A percentile compares a stretch with the other conserved stretches of the same genome.
Evolutionary conservation across 1,139 yeast species (phyloP).

Genomic region (Wickerhamiella pararugosa): DNA sequence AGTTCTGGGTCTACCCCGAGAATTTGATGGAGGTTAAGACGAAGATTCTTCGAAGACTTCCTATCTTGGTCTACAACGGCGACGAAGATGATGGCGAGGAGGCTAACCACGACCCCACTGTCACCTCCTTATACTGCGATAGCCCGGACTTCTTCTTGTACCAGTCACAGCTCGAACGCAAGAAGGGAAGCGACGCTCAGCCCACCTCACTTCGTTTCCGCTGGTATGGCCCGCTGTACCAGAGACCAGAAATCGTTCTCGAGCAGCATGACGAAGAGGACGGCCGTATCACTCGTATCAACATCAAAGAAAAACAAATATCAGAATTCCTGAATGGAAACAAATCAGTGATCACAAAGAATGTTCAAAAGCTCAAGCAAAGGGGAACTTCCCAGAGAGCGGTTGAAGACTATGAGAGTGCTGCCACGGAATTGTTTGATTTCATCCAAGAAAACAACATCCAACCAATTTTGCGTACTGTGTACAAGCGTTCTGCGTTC

Average conservation of each 20-base stretch:
- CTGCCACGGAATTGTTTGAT: constrained; percentile 43
- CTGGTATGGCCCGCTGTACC: constrained; percentile 76
- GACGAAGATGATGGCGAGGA: constrained; percentile 27
- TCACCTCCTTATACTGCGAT: constrained; percentile 81
- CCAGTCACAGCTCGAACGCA: constrained; percentile 56
- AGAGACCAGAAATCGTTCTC: constrained; percentile 60
- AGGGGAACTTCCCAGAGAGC: constrained; percentile 33
- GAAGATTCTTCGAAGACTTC: constrained; percentile 79
- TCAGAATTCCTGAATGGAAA: constrained; percentile 40
- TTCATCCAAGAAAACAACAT: constrained; percentile 52
- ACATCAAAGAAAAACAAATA: constrained; percentile 66
- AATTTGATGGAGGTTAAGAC: constrained; percentile 95
- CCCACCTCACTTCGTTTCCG: constrained; percentile 69
- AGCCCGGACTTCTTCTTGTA: constrained; percentile 70
- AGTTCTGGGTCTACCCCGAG: constrained; percentile 94
- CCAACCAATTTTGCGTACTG: constrained; percentile 76
- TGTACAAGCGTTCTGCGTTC: constrained; percentile 86
- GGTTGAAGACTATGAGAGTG: constrained; percentile 37
- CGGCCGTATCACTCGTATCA: constrained; percentile 33
- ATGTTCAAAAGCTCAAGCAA: constrained; percentile 38
- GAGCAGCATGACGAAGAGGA: constrained; percentile 50
- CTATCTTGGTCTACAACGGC: constrained; percentile 61
- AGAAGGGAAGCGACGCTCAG: constrained; percentile 33
- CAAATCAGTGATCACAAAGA: constrained; percentile 32
- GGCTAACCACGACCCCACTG: constrained; percentile 51